Conservation (phyloP, 305 asterid genomes). For the Striga hermonthica region DNA sequence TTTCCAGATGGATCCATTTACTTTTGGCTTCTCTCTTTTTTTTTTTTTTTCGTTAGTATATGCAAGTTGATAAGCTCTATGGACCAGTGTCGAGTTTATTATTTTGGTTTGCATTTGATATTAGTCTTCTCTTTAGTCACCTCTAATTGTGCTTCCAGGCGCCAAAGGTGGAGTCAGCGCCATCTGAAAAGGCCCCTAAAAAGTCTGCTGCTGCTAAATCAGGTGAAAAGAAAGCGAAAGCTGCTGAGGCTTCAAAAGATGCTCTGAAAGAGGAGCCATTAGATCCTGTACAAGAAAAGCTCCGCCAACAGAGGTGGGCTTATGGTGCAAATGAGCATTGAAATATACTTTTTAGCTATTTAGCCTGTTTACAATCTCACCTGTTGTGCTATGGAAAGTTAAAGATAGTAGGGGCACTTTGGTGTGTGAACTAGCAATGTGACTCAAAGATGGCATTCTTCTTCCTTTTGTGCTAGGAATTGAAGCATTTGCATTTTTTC, state of each 20-base stretch:
- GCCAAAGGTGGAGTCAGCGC: conserved; percentile 47
- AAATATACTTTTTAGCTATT: not conserved
- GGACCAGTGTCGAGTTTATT: not conserved
- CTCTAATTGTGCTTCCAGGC: conserved; percentile 41
- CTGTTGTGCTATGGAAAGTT: conserved; percentile 3
- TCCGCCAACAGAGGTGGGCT: conserved; percentile 64
- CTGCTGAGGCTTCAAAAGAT: conserved; percentile 46
- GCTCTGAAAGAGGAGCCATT: conserved; percentile 47
- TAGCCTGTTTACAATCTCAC: not conserved
- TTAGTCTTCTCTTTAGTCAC: conserved; percentile 11
- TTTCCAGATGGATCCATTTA: not conserved
- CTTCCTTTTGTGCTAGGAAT: not conserved
- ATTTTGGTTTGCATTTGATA: not conserved
- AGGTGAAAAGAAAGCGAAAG: conserved; percentile 59
- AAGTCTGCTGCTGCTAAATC: conserved; percentile 52
- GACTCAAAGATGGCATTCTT: not conserved
- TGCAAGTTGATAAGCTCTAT: no score
- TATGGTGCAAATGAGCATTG: not conserved
- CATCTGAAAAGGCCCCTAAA: conserved; percentile 54
- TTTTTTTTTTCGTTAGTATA: no score
- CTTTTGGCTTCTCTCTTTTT: no score
- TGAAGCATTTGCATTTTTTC: no score
- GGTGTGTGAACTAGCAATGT: not conserved
- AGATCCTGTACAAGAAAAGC: conserved; percentile 59
- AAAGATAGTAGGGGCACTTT: not conserved